Percentiles rank a stretch among this genome's conserved stretches.
Conservation (phyloP, 2,329 filamentous ascomycete genomes). For the Epichloe coenophiala region DNA sequence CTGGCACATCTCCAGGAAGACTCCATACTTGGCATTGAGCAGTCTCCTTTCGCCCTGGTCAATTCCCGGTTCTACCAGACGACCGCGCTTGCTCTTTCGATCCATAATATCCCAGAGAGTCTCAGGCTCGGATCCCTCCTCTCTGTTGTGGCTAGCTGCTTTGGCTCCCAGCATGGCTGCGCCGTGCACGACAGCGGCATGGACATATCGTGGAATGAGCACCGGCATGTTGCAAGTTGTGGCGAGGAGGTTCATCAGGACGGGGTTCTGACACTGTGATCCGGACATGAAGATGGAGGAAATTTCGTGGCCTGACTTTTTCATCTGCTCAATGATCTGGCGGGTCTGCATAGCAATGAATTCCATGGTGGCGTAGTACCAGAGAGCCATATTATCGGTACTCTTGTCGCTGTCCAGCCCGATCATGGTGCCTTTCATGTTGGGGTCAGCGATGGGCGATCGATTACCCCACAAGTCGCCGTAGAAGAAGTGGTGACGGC, state of each 20-base stretch:
- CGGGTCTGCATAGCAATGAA: slow-evolving; percentile 95
- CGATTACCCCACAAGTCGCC: slow-evolving; percentile 95
- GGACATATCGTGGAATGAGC: slow-evolving; percentile 82
- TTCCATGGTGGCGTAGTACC: slow-evolving; percentile 95
- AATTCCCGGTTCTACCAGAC: slow-evolving; percentile 61
- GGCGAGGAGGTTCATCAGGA: slow-evolving; percentile 83
- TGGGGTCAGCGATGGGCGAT: slow-evolving; percentile 80
- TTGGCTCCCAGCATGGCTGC: slow-evolving; percentile 97
- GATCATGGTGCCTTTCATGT: slow-evolving; percentile 83
- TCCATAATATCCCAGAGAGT: slow-evolving; percentile 95
- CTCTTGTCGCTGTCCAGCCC: slow-evolving; percentile 79
- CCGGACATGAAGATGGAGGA: slow-evolving; percentile 97
- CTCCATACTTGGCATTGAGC: slow-evolving; percentile 77
- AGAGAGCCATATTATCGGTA: slow-evolving; percentile 72
- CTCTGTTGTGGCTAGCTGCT: slow-evolving; percentile 69
- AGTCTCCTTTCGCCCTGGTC: slow-evolving; percentile 65
- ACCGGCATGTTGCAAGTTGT: slow-evolving; percentile 88
- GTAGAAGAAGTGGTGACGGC: slow-evolving; percentile 95
- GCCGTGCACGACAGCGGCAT: slow-evolving; percentile 93
- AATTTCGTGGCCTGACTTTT: slow-evolving; percentile 74
- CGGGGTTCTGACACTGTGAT: slow-evolving; percentile 88
- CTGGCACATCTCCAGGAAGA: slow-evolving; percentile 88
- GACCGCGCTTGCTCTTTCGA: slow-evolving; percentile 87
- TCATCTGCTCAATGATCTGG: slow-evolving; percentile 93
- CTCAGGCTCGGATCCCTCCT: slow-evolving; percentile 58